Evolutionary conservation across 1,139 yeast genomes (phyloP).

Genomic region (Geotrichum europaeum): DNA sequence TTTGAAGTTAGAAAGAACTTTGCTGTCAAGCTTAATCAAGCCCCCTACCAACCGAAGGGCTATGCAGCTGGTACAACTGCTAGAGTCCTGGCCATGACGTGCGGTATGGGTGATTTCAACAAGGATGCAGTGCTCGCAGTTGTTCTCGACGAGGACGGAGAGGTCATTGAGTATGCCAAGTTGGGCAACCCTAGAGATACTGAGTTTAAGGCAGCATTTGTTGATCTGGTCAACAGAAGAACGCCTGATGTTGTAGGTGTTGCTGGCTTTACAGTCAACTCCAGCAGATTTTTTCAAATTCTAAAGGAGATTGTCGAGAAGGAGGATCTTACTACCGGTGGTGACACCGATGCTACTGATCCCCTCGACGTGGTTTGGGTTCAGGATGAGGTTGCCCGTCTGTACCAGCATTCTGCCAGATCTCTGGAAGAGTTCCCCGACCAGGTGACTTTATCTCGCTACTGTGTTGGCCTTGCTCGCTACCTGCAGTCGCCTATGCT

Average conservation of each 20-base stretch:
- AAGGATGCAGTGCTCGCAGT: constrained; percentile 85
- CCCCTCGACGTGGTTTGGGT: constrained; percentile 67
- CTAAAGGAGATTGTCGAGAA: constrained; percentile 50
- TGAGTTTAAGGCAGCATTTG: constrained; percentile 55
- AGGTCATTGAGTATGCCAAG: constrained; percentile 68
- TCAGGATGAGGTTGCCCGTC: constrained; percentile 87
- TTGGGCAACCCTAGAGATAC: constrained; percentile 62
- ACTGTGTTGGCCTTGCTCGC: constrained; percentile 84
- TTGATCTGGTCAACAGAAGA: constrained; percentile 46
- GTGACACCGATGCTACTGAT: constrained; percentile 43
- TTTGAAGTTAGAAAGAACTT: constrained; percentile 65
- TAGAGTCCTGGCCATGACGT: constrained; percentile 71
- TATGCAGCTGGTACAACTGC: constrained; percentile 78
- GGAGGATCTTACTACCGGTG: constrained; percentile 51
- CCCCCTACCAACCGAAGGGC: constrained; percentile 81
- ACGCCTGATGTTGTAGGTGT: constrained; percentile 86
- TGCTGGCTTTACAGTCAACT: constrained; percentile 77
- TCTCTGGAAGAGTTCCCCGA: constrained; percentile 82
- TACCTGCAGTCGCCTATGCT: constrained; percentile 84
- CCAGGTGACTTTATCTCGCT: constrained; percentile 73
- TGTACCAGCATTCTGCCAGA: constrained; percentile 74
- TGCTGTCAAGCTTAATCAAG: constrained; percentile 74
- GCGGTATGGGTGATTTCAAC: constrained; percentile 77
- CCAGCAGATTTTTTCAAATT: constrained; percentile 56
- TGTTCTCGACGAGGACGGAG: constrained; percentile 72